These are phyloP conservation scores for Pisolithus marmoratus DNA, from an alignment of 768 basidiomycete species.

Conservation along the genomic window DNA sequence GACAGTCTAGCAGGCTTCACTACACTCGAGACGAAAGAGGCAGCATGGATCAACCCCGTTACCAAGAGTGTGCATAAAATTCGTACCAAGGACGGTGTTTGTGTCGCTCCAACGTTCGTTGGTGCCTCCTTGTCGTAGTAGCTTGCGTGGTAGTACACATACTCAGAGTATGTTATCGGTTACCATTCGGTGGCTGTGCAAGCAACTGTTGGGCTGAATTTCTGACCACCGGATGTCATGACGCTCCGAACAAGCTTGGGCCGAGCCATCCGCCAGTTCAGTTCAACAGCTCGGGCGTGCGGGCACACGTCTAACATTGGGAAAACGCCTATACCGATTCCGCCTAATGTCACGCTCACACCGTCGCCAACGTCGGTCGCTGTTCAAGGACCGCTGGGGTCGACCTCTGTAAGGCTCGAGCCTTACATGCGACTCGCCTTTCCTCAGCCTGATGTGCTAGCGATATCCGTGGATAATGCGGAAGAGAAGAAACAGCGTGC, in stretches of 20 bases:
- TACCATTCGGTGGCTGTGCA: not conserved
- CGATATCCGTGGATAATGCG: slow-evolving; percentile 49
- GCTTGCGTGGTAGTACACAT: too few species aligned
- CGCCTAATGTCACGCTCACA: slow-evolving; percentile 38
- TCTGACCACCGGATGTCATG: slow-evolving; percentile 5
- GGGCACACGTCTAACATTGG: slow-evolving; percentile 54
- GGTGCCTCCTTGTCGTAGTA: slow-evolving; percentile 87
- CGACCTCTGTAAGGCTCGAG: slow-evolving; percentile 41
- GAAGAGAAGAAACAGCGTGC: slow-evolving; percentile 71
- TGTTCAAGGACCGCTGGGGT: slow-evolving; percentile 57
- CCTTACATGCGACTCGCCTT: slow-evolving; percentile 39
- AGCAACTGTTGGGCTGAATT: not conserved
- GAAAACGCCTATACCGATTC: slow-evolving; percentile 54
- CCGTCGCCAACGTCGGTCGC: slow-evolving; percentile 33
- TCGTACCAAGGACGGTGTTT: slow-evolving; percentile 79
- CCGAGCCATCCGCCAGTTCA: slow-evolving; percentile 36
- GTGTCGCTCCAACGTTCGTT: slow-evolving; percentile 71
- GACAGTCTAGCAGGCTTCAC: slow-evolving; percentile 57
- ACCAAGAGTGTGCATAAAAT: slow-evolving; percentile 80
- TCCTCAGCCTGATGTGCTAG: slow-evolving; percentile 27
- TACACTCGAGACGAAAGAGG: slow-evolving; percentile 72
- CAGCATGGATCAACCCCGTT: slow-evolving; percentile 86
- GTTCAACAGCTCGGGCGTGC: slow-evolving; percentile 43
- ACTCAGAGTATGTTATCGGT: not conserved
- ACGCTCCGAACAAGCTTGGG: slow-evolving; percentile 11